phyloP scores from a whole-genome alignment of 805 yeast species.

The Metschnikowia anglica region DNA sequence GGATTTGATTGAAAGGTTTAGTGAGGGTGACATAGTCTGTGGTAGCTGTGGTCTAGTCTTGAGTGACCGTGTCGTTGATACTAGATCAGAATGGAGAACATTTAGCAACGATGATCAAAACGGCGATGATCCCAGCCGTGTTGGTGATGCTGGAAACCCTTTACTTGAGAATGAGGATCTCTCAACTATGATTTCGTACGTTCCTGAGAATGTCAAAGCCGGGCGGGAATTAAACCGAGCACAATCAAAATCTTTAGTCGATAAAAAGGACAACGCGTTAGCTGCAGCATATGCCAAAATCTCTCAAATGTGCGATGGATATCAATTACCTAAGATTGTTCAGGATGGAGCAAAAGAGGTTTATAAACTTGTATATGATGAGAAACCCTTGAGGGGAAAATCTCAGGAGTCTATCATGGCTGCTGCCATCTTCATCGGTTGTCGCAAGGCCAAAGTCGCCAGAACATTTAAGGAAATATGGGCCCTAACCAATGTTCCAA shows the following conservation, averaged over 20 bases:
- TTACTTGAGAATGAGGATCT: slow-evolving; percentile 86
- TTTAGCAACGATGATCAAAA: slow-evolving; percentile 97
- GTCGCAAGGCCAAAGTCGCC: slow-evolving; percentile 90
- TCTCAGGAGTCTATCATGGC: slow-evolving; percentile 95
- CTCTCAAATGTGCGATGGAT: slow-evolving; percentile 96
- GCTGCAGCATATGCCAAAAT: slow-evolving; percentile 88
- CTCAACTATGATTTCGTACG: slow-evolving; percentile 87
- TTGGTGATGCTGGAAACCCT: slow-evolving; percentile 96
- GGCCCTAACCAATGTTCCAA: slow-evolving; percentile 90
- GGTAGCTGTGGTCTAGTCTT: slow-evolving; percentile 94
- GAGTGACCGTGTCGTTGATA: slow-evolving; percentile 89
- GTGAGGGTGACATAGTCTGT: slow-evolving; percentile 98
- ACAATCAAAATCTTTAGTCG: slow-evolving; percentile 81
- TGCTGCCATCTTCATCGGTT: slow-evolving; percentile 90
- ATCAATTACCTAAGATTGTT: slow-evolving; percentile 88
- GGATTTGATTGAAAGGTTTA: slow-evolving; percentile 87
- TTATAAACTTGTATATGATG: slow-evolving; percentile 86
- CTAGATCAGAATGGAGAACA: slow-evolving; percentile 98
- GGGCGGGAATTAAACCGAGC: slow-evolving; percentile 92
- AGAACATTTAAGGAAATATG: slow-evolving; percentile 95
- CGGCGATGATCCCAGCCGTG: slow-evolving; percentile 98
- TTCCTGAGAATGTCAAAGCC: slow-evolving; percentile 76
- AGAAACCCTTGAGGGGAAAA: slow-evolving; percentile 80
- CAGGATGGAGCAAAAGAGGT: slow-evolving; percentile 98
- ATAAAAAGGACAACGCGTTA: slow-evolving; percentile 81